Base-by-base conservation (phyloP, 2,329 filamentous ascomycete species). In the Trichoderma breve region DNA sequence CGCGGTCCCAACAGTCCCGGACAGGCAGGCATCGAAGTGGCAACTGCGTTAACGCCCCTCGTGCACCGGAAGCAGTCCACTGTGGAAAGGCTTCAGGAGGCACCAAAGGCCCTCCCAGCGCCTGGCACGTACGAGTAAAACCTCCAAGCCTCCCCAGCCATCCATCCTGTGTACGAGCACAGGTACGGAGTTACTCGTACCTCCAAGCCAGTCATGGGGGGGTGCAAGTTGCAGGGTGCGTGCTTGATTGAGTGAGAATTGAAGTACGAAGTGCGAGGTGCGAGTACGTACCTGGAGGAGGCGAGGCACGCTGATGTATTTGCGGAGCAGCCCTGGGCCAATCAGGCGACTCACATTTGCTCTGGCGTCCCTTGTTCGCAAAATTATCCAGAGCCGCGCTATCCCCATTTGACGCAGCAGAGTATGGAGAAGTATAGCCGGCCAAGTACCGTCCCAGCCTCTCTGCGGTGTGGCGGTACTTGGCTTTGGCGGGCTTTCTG, bases 1-100 rank as follows among this genome's bases (percentile, higher is more conserved):
- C 15, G 32, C 32, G 51, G 30, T 15, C 39, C 28, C 26, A 60
- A 58, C 53, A 32, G 55, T 71, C 63, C 34, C 26, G 70, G 72
- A 43, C 58, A 70, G 68, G 68, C 68, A 64, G 68, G 68, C 65
- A 51, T 55, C 57, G 70, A 57, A 57, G 26, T 67, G 63, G 63
- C 63, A 57, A 72, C 64, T 68, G 69, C 70, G 70, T 67, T 60
- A 32, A 72, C 64, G 62, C 72, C 70, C 67, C 71, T 65, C 60
- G 12, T 71, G 71, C 32, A 24, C 71, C 55, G 39, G 36, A 61
- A 62, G 34, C 57, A 66, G 64, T n/a, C 60, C 69, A 36, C 69
- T 63, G 47, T 57, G 28, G 57, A 32, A 64, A 63, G 55, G 14
- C 72, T 51, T 65, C 32, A 57, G 58, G 26, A 72, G 60, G 57